These are phyloP conservation scores for Mycena galopus DNA, from an alignment of 768 basidiomycete species.

Conservation along the genomic window DNA sequence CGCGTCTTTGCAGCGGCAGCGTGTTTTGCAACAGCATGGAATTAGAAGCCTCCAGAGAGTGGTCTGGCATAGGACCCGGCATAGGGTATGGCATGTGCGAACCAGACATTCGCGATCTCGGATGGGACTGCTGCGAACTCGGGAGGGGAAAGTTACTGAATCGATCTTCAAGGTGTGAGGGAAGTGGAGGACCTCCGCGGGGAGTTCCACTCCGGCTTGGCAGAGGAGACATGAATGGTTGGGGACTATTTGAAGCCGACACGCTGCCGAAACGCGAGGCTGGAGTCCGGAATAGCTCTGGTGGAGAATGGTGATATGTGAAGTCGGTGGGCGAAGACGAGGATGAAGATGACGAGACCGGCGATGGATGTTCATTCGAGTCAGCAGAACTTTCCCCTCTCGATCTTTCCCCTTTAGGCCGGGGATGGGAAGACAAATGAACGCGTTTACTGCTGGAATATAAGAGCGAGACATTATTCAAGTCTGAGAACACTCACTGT, in stretches of 20 bases:
- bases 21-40: constrained; percentile 7
- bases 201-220: not conserved
- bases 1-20: constrained; percentile 14
- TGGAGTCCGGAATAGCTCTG: constrained; percentile 4
- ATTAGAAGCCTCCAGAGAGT: not conserved
- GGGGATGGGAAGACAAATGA: constrained; percentile 12
- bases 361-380: not conserved
- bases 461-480: not conserved
- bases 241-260: constrained; percentile 14
- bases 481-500: constrained; percentile 15
- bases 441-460: constrained; percentile 12
- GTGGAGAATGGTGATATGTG: not conserved
- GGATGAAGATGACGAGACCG: constrained; percentile 5
- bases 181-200: not conserved
- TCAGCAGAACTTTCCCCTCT: not conserved
- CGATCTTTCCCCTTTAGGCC: constrained; percentile 9
- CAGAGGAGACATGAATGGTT: not conserved
- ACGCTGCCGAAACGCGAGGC: constrained; percentile 18
- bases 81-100: constrained; percentile 7
- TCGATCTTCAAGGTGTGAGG: constrained; percentile 3
- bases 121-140: not conserved
- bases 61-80: constrained; percentile 4
- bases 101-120: not conserved
- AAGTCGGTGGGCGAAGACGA: constrained; percentile 14
- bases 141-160: constrained; percentile 2